phyloP scores from a whole-genome alignment of 1,139 yeast genomes.

The Zygosaccharomyces sapae region DNA sequence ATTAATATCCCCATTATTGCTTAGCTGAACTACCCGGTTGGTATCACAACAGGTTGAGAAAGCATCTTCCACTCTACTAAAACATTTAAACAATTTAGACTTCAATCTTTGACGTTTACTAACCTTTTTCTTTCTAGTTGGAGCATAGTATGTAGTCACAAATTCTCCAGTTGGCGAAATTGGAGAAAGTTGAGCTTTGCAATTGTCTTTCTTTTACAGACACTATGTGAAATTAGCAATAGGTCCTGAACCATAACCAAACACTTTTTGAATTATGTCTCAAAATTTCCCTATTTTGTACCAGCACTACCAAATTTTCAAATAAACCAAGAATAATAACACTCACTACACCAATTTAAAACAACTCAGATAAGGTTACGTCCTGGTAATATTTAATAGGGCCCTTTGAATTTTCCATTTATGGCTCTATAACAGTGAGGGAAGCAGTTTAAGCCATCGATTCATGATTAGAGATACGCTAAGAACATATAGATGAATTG shows the following conservation, averaged over 20 bases:
- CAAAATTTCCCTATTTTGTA: neutral
- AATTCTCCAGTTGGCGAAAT: neutral
- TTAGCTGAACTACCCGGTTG: neutral
- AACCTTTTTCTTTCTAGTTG: neutral
- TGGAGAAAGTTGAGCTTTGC: slow-evolving; percentile 1
- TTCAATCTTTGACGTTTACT: neutral
- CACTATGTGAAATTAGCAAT: neutral
- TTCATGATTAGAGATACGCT: too few species aligned
- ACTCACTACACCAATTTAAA: too few species aligned
- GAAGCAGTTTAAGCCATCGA: too few species aligned
- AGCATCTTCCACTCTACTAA: neutral
- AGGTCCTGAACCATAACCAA: neutral
- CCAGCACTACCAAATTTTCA: neutral
- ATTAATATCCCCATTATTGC: neutral
- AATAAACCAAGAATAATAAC: neutral
- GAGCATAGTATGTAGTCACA: neutral
- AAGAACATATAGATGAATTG: too few species aligned
- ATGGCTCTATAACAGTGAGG: too few species aligned
- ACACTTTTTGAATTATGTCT: neutral
- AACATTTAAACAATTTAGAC: neutral
- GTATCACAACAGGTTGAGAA: neutral
- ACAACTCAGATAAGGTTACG: too few species aligned
- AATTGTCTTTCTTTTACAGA: neutral
- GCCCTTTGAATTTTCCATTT: too few species aligned
- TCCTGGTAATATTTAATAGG: too few species aligned